Base-by-base conservation (phyloP, 148 eudicot genomes). In the Rhododendron griersonianum region DNA sequence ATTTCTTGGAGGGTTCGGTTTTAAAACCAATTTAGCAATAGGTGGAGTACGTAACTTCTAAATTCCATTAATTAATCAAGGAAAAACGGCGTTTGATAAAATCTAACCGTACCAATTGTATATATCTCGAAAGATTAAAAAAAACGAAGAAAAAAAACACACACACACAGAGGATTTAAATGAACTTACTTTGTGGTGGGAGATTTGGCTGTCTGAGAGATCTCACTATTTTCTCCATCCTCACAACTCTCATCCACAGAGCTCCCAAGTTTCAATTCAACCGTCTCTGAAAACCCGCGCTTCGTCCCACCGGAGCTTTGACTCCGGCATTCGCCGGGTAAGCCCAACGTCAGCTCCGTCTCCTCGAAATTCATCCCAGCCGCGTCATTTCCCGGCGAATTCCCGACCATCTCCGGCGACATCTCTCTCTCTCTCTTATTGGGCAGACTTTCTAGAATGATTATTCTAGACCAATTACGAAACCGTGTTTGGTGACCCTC, bases 341-440 rank as follows among this genome's bases (percentile, higher is more conserved):
- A 84, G 4, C 90, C 85, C 2, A 88, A 55, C 21, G 88, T 86
- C 78, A 88, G 90, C 88, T 88, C 90, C 19, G 90, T 88, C 21
- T 83, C 90, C 6, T 79, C 57, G 6, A 86, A 88, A 79, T 86
- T 88, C 80, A 88, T 78, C 37, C 81, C 81, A 15, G 69, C n/a
- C n/a, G 11, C 19, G 18, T 59, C 55, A 25, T 28, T 23, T 80
- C 63, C 90, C 86, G 88, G 11, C 69, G 61, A 53, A 1, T 8
- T 67, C 15, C 65, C 69, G 51, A 67, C 19, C 28, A 16, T 48
- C 51, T 85, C 87, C 83, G 87, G 51, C 10, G 88, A 67, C 82
- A 83, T 65, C 37, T 16, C n/a, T 23, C 18, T 7, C 11, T 39
- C 3, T 37, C 14, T 41, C 9, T 76, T 28, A 15, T 8, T 37